Conservation (phyloP, 352 stramenopile genomes). For the Phytophthora fragariaefolia region DNA sequence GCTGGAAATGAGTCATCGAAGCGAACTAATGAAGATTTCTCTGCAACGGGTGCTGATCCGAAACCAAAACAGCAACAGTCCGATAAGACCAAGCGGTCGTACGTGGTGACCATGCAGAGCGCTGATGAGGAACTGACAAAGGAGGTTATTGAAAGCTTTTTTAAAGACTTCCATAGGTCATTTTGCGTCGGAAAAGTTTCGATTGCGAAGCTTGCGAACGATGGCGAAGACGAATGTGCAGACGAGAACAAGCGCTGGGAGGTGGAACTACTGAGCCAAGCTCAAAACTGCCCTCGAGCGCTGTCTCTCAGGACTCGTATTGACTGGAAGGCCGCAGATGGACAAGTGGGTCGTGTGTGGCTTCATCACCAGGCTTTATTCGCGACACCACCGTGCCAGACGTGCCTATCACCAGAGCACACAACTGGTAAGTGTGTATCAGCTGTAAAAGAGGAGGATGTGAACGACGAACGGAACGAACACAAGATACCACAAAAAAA, state of each 20-base stretch:
- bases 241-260: constrained; percentile 39
- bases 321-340: constrained; percentile 45
- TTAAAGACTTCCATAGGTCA: constrained; percentile 44
- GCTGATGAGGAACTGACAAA: constrained; percentile 45
- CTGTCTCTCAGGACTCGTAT: constrained; percentile 45
- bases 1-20: constrained; percentile 15
- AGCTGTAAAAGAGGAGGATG: neutral
- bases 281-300: constrained; percentile 37
- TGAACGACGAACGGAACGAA: constrained; percentile 4
- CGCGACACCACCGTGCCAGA: constrained; percentile 40
- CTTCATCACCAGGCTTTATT: constrained; percentile 56
- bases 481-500: constrained; percentile 15
- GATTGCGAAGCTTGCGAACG: neutral
- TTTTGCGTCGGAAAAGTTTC: constrained; percentile 45
- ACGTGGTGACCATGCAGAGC: constrained; percentile 44
- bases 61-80: constrained; percentile 22
- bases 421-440: constrained; percentile 25
- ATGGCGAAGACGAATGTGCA: neutral
- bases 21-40: constrained; percentile 4
- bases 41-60: neutral
- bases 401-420: constrained; percentile 45
- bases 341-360: constrained; percentile 40
- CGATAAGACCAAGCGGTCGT: constrained; percentile 37
- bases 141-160: constrained; percentile 36
- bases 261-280: constrained; percentile 43